A percentile compares a stretch with the other conserved stretches of the same genome.
These are phyloP conservation scores for Saccharomycopsis olivae DNA, from an alignment of 805 yeast genomes.

Conservation along the genomic window DNA sequence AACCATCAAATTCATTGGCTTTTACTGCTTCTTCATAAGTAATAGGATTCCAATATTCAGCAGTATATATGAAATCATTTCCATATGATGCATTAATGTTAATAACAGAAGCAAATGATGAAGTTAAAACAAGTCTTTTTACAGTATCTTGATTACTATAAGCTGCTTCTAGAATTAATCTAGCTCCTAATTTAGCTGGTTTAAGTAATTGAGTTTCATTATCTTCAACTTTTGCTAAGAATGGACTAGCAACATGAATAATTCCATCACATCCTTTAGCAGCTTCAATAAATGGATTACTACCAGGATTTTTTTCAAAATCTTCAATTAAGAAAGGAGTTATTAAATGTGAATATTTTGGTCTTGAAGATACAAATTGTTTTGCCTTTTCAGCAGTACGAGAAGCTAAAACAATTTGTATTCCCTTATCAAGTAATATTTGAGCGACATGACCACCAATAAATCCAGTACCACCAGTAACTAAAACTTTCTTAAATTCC, in stretches of 20 bases:
- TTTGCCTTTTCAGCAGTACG: conserved; percentile 31
- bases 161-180: conserved; percentile 40
- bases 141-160: conserved; percentile 31
- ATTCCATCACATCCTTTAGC: conserved; percentile 40
- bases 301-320: conserved; percentile 23
- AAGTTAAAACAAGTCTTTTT: conserved; percentile 40
- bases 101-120: conserved; percentile 39
- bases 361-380: conserved; percentile 23
- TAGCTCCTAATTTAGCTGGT: conserved; percentile 50
- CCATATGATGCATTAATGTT: conserved; percentile 28
- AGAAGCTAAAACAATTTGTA: conserved; percentile 36
- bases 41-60: conserved; percentile 42
- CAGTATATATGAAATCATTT: conserved; percentile 29
- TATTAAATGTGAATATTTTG: conserved; percentile 23
- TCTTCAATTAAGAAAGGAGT: conserved; percentile 38
- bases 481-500: conserved; percentile 24
- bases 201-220: conserved; percentile 38
- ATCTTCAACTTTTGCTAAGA: conserved; percentile 32
- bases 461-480: conserved; percentile 42
- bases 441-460: conserved; percentile 36
- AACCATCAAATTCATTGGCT: conserved; percentile 32
- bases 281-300: conserved; percentile 34
- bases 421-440: conserved; percentile 28
- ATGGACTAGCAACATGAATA: conserved; percentile 50
- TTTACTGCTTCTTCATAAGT: conserved; percentile 35